Base-by-base conservation (phyloP, 805 yeast genomes). In the Hanseniaspora hatyaiensis region DNA sequence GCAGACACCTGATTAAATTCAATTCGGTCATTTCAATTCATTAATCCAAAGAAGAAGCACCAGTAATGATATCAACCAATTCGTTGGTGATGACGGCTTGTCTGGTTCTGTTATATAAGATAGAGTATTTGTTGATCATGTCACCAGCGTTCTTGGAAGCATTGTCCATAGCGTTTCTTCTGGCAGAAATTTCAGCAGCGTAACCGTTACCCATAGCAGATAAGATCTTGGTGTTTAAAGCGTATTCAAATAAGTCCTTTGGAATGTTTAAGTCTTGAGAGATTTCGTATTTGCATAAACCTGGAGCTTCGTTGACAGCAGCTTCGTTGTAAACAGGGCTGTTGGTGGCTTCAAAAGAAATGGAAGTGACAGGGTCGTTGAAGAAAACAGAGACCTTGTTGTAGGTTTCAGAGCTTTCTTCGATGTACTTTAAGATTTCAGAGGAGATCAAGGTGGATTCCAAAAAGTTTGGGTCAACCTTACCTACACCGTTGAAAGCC, bases 141-240 rank as follows among this genome's bases (percentile, higher is more conserved):
- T 92, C 98, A 72, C 95, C 95, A 54, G 98, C 98, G 67, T 89
- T 89, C 92, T 92, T 89, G 59, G 96, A 87, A 54, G 98, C 98
- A 65, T 92, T 92, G 72, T 89, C 98, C 98, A 89, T 89, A 59
- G 98, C 97, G 67, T 86, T 89, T 80, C 98, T 88, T 80, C 98
- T 88, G 52, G 98, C 96, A 55, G 94, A 82, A 57, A 88, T 77
- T 75, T 89, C 98, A 51, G 97, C 84, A 53, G 97, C 96, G 70
- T 89, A 88, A 69, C 96, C 97, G 67, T 92, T 96, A 55, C 96
- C 89, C 75, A 88, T 76, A 52, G 95, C 96, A 62, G 88, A 71
- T 66, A 82, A 77, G 60, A 89, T 75, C 61, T 86, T 77, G 77
- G 85, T 88, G 56, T 97, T 88, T 59, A 92, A 75, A 41, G 94